Evolutionary conservation across 2,329 filamentous ascomycete species (phyloP), one percentile per base, ranked within the genome.

Genomic region (Colletotrichum liaoningense): DNA sequence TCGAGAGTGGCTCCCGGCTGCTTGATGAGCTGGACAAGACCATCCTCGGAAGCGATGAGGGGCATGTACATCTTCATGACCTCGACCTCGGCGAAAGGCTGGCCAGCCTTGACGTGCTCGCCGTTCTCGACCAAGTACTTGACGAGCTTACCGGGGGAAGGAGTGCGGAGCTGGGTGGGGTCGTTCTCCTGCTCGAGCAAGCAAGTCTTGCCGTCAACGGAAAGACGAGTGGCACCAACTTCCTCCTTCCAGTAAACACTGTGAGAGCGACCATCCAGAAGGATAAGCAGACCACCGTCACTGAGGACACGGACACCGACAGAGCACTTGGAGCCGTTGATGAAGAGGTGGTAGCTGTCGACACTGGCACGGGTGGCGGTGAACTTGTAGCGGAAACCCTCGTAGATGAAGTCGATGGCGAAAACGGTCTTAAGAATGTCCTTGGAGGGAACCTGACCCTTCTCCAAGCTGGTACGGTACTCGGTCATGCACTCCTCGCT

Each of bases 41-140:
- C 97, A 79, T 98, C 97, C 83, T 99, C 97, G 81, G 95, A 93
- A 3, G 97, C 94, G 74, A 99, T 90, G 68, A 99, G 89, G 80
- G 97, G 97, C 97, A 99, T 99, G 90, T 98, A 98, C 97, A 99
- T 99, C 90, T 99, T 99, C 97, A 99, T 99, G 85, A 99, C 97
- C 86, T 99, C 97, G 54, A 99, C 96, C 84, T 99, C 97, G 69
- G 97, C 97, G 80, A 95, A 99, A 42, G 96, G 88, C 84, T 98
- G 94, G 70, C 96, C 96, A 78, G 97, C 95, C 83, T 91, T 93
- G 84, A 99, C 92, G 82, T 99, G 97, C 78, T 95, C 90, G 74
- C 97, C 97, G 80, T 97, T 98, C 83, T 98, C 97, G 2, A 99
- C 94, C 1, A 95, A 94, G 85, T 97, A 99, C 86, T 98, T 98